These are phyloP conservation scores for Yamadazyma conglobata DNA, from an alignment of 1,139 yeast species.

Conservation along the genomic window DNA sequence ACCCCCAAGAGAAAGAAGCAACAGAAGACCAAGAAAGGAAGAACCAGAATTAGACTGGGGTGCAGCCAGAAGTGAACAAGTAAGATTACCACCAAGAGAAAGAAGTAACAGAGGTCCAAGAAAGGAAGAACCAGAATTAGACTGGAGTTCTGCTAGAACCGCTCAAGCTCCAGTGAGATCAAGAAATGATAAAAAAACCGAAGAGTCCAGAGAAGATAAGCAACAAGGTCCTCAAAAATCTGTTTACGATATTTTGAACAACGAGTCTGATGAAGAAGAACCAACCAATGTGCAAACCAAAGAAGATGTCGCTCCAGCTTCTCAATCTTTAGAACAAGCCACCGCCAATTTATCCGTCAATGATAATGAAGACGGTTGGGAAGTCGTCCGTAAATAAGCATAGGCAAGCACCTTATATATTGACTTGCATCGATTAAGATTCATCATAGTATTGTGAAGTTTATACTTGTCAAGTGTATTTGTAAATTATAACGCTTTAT, in stretches of 20 bases:
- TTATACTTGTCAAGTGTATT: too few species aligned
- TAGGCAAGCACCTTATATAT: too few species aligned
- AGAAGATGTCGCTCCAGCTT: slow-evolving; percentile 5
- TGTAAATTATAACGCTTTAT: too few species aligned
- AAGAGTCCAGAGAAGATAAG: slow-evolving; percentile 9
- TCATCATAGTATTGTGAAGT: too few species aligned
- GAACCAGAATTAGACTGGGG: slow-evolving; percentile 59
- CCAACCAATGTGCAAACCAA: slow-evolving; percentile 33
- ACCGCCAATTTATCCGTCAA: slow-evolving; percentile 42
- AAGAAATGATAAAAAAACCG: slow-evolving; percentile 26
- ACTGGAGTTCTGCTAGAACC: slow-evolving; percentile 58
- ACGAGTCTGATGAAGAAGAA: slow-evolving; percentile 57
- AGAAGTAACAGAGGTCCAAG: slow-evolving; percentile 33
- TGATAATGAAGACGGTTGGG: slow-evolving; percentile 46
- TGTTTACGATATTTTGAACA: slow-evolving; percentile 60
- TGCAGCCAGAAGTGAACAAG: slow-evolving; percentile 28
- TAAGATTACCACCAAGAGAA: slow-evolving; percentile 26
- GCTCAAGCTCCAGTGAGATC: slow-evolving; percentile 31
- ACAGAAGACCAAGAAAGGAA: slow-evolving; percentile 42
- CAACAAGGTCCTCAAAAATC: slow-evolving; percentile 50
- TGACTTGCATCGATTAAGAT: too few species aligned
- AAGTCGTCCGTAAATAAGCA: slow-evolving; percentile 51
- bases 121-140: slow-evolving; percentile 50
- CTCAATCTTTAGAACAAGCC: slow-evolving; percentile 32
- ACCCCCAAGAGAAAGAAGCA: slow-evolving; percentile 40